Evolutionary conservation across 2,329 filamentous ascomycete species (phyloP).

Genomic region (Leptographium radiaticola): DNA sequence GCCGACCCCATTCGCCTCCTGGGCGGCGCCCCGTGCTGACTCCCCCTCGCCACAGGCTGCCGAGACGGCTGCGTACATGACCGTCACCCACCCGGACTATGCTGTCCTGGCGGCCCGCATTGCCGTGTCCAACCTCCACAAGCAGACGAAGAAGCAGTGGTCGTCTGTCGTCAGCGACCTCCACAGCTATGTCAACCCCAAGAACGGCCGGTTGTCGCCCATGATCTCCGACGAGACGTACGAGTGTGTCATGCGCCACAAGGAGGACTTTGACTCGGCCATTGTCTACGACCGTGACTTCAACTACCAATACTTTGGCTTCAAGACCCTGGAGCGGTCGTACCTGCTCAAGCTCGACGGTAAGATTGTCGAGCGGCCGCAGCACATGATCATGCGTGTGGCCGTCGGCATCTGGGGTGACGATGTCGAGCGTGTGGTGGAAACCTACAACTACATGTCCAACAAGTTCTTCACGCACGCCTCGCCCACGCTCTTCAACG

Average conservation of each 20-base stretch:
- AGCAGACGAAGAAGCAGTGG: slow-evolving; percentile 99
- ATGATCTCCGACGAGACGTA: slow-evolving; percentile 94
- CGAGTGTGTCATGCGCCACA: slow-evolving; percentile 88
- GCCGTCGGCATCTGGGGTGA: slow-evolving; percentile 94
- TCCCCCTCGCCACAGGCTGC: slow-evolving; percentile 55
- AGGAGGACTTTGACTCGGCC: slow-evolving; percentile 93
- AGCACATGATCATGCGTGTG: slow-evolving; percentile 99
- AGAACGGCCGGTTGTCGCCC: slow-evolving; percentile 68
- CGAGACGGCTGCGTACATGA: slow-evolving; percentile 99
- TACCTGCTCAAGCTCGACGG: slow-evolving; percentile 92
- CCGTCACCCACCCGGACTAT: slow-evolving; percentile 96
- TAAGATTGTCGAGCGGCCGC: slow-evolving; percentile 91
- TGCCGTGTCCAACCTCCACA: slow-evolving; percentile 98
- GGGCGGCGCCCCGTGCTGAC: background rate
- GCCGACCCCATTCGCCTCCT: slow-evolving; percentile 19
- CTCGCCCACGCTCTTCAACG: slow-evolving; percentile 95
- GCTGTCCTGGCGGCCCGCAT: slow-evolving; percentile 97
- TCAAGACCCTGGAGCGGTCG: slow-evolving; percentile 97
- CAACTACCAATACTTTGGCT: slow-evolving; percentile 99
- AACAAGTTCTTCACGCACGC: slow-evolving; percentile 98
- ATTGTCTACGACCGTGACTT: slow-evolving; percentile 99
- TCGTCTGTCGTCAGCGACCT: slow-evolving; percentile 89
- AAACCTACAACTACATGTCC: slow-evolving; percentile 99
- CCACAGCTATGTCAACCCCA: slow-evolving; percentile 92
- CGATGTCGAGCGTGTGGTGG: slow-evolving; percentile 83